phyloP scores from a whole-genome alignment of 768 basidiomycete genomes.

The Termitomyces heimii region DNA sequence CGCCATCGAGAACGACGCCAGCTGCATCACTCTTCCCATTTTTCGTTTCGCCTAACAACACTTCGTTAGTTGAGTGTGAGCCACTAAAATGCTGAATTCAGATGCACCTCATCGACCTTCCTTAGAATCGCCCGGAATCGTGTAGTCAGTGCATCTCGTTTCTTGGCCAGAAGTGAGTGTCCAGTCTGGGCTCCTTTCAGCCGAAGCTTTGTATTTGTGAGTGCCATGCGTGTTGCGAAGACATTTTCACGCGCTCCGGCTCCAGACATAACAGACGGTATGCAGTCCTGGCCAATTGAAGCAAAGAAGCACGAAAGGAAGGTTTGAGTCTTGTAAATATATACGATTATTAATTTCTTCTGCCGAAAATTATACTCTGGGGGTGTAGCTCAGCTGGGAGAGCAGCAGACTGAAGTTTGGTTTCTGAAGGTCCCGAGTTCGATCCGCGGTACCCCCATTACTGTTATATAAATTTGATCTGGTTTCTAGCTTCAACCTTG shows the following conservation, averaged over 20 bases:
- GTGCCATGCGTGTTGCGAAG: conserved; percentile 96
- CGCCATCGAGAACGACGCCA: conserved; percentile 97
- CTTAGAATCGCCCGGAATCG: conserved; percentile 90
- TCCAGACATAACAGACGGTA: conserved; percentile 63
- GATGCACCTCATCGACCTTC: conserved; percentile 92
- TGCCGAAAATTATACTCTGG: too few relatives aligned
- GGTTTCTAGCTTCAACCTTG: too few relatives aligned
- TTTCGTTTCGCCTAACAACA: conserved; percentile 85
- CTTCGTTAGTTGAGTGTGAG: conserved; percentile 18
- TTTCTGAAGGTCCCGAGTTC: conserved; percentile 76
- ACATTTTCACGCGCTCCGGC: conserved; percentile 87
- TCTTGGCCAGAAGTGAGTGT: conserved; percentile 94
- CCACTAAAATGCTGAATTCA: neutral
- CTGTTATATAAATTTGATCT: too few relatives aligned
- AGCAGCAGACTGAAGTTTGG: conserved; percentile 66
- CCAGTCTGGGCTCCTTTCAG: conserved; percentile 93
- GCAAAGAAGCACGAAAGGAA: neutral
- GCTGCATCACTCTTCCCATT: conserved; percentile 98
- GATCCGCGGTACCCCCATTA: conserved; percentile 68
- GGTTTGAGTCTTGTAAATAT: too few relatives aligned
- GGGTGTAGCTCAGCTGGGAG: conserved; percentile 74
- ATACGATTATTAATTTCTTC: too few relatives aligned
- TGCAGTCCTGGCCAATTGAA: neutral
- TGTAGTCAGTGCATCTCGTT: conserved; percentile 93
- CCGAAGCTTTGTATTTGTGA: conserved; percentile 87